Evolutionary conservation across 176 grass and related monocot species (phyloP).

Genomic region (Melocanna baccifera): DNA sequence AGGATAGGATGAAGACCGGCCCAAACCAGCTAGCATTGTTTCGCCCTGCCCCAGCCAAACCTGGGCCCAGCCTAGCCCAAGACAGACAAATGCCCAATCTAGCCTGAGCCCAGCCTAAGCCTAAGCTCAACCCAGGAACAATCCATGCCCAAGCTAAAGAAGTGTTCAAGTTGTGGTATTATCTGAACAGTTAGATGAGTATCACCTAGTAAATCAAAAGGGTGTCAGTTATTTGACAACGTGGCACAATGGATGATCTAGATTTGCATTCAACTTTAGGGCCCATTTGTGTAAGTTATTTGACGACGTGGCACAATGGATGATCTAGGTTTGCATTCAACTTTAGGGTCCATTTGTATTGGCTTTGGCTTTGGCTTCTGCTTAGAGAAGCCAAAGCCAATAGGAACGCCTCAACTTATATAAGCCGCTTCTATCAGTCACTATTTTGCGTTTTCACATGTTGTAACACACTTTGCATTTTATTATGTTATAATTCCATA

Average conservation of each 20-base stretch:
- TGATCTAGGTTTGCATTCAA: not conserved
- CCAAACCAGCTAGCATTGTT: not conserved
- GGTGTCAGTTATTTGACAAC: not conserved
- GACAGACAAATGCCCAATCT: not conserved
- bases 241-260: not conserved
- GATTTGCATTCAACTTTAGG: not conserved
- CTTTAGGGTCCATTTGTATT: not conserved
- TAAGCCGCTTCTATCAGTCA: too few relatives aligned
- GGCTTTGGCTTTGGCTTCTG: too few relatives aligned
- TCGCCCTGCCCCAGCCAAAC: not conserved
- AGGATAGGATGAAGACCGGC: not conserved
- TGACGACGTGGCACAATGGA: not conserved
- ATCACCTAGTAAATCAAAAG: not conserved
- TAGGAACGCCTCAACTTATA: too few relatives aligned
- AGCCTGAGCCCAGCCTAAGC: not conserved
- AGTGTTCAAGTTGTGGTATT: not conserved
- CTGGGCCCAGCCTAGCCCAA: not conserved
- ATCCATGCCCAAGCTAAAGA: not conserved
- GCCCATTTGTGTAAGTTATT: too few relatives aligned
- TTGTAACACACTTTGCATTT: too few relatives aligned
- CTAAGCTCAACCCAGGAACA: not conserved
- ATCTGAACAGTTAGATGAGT: not conserved
- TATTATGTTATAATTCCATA: too few relatives aligned
- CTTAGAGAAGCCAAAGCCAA: too few relatives aligned
- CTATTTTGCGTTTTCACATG: too few relatives aligned